These are phyloP conservation scores for Lyophyllum shimeji DNA, from an alignment of 768 basidiomycete species.

Conservation along the genomic window DNA sequence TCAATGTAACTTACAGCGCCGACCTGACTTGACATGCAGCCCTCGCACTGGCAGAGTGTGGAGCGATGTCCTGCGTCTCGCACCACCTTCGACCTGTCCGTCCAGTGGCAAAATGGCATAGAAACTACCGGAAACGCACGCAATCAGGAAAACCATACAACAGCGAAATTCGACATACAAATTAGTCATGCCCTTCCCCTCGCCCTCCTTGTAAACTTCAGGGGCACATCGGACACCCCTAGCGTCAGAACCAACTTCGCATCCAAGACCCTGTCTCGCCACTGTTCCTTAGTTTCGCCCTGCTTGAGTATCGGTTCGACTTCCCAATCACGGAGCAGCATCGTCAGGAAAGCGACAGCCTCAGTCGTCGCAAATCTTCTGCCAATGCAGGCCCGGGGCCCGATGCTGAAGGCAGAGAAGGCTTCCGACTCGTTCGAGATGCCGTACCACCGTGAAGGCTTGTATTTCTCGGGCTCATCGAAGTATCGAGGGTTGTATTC, in stretches of 20 bases:
- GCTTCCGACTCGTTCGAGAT: slow-evolving; percentile 37
- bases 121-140: no score
- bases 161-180: background rate
- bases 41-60: no score
- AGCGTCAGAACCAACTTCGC: slow-evolving; percentile 32
- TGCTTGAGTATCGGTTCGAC: slow-evolving; percentile 40
- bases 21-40: no score
- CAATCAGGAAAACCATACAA: background rate
- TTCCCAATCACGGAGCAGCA: slow-evolving; percentile 51
- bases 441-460: slow-evolving; percentile 51
- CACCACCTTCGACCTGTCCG: no score
- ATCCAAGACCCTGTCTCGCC: slow-evolving; percentile 32
- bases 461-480: slow-evolving; percentile 42
- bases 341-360: slow-evolving; percentile 49
- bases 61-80: no score
- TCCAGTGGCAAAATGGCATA: no score
- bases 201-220: slow-evolving; percentile 30
- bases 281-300: slow-evolving; percentile 37
- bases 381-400: slow-evolving; percentile 54
- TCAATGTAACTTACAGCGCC: no score
- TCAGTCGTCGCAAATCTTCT: slow-evolving; percentile 54
- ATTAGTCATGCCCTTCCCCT: background rate
- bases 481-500: slow-evolving; percentile 53
- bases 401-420: slow-evolving; percentile 45
- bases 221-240: slow-evolving; percentile 31